phyloP scores from a whole-genome alignment of 2,329 filamentous ascomycete genomes.

The Penicillium expansum region DNA sequence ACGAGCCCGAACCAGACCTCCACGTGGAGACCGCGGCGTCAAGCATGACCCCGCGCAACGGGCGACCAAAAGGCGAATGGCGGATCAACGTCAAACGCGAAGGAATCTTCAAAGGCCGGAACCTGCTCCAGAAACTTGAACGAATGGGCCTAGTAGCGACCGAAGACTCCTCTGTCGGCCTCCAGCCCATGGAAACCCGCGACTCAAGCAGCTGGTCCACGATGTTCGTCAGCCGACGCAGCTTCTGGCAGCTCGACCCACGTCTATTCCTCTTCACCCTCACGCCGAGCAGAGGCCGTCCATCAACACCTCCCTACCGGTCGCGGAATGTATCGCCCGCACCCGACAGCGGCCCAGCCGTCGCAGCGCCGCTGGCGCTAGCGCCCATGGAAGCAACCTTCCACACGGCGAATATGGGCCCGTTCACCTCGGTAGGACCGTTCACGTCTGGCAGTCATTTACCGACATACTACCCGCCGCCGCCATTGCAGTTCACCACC shows the following conservation, averaged over 20 bases:
- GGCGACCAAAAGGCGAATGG: constrained; percentile 82
- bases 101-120: constrained; percentile 80
- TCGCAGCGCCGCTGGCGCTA: not conserved
- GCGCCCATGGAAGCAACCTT: constrained; percentile 28
- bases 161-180: constrained; percentile 72
- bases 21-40: constrained; percentile 63
- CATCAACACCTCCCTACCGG: constrained; percentile 51
- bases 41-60: constrained; percentile 63
- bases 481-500: constrained; percentile 75
- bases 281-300: constrained; percentile 54
- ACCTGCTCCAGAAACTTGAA: constrained; percentile 85
- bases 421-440: constrained; percentile 54
- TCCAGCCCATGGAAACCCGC: constrained; percentile 57
- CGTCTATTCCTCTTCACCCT: constrained; percentile 85
- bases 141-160: constrained; percentile 83
- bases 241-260: constrained; percentile 91
- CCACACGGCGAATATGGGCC: constrained; percentile 35
- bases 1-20: constrained; percentile 71
- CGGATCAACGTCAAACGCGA: constrained; percentile 77
- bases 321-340: constrained; percentile 54
- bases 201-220: constrained; percentile 66
- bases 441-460: constrained; percentile 81
- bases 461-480: constrained; percentile 85
- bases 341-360: constrained; percentile 29
- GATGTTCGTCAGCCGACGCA: constrained; percentile 77